Evolutionary conservation across 371 early-diverging fungal genomes (phyloP).

Genomic region (Syncephalis plumigaleata): DNA sequence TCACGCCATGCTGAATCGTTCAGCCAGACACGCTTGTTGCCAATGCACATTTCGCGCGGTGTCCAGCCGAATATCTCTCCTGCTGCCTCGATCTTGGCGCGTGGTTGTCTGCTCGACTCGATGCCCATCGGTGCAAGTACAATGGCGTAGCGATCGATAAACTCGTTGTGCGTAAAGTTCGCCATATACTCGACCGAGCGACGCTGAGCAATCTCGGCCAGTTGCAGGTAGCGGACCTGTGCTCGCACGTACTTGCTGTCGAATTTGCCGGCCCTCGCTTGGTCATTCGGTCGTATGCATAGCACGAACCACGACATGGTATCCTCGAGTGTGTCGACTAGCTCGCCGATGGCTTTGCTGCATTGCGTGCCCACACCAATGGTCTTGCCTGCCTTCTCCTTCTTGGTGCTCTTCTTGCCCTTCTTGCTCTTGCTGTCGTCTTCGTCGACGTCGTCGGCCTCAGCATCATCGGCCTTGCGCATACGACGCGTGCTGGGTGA

Average conservation of each 20-base stretch:
- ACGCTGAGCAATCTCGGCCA: constrained; percentile 43
- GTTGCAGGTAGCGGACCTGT: constrained; percentile 41
- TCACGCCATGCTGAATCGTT: constrained; percentile 38
- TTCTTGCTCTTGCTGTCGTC: constrained; percentile 8
- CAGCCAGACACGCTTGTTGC: constrained; percentile 45
- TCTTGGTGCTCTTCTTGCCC: constrained; percentile 8
- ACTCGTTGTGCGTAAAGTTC: constrained; percentile 40
- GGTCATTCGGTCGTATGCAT: constrained; percentile 64
- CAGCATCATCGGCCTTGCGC: constrained; percentile 14
- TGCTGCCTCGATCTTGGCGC: constrained; percentile 25
- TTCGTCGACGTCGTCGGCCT: constrained; percentile 3
- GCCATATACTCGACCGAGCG: constrained; percentile 41
- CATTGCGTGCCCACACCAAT: constrained; percentile 45
- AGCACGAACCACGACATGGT: constrained; percentile 76
- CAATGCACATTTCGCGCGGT: constrained; percentile 40
- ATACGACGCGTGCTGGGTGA: constrained; percentile 45
- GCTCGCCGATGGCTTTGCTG: constrained; percentile 52
- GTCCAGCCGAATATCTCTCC: constrained; percentile 44
- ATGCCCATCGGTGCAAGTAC: constrained; percentile 10
- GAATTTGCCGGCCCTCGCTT: constrained; percentile 30
- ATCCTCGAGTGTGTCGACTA: constrained; percentile 60
- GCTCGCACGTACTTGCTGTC: constrained; percentile 34
- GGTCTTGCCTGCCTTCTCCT: constrained; percentile 16
- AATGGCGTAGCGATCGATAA: constrained; percentile 46
- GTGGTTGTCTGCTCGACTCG: constrained; percentile 13